Base-by-base conservation (phyloP, 2,329 filamentous ascomycete genomes). In the Epichloe scottii region DNA sequence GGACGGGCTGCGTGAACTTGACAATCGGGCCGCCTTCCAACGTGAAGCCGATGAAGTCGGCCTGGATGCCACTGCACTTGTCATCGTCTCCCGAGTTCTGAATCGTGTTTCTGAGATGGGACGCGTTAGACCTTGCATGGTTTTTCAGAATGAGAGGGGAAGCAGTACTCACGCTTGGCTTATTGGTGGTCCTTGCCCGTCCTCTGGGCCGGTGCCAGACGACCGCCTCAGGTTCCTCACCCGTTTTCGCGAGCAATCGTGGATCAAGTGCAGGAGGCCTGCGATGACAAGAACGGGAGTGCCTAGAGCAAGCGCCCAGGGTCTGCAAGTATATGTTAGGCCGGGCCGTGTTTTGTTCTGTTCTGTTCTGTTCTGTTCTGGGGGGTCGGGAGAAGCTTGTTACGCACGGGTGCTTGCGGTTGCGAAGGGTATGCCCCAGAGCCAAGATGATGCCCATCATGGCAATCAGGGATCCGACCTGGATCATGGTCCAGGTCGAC, bases 401-500 rank as follows among this genome's bases (percentile, higher is more conserved):
- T 15, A 67, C 74, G 65, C 57, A 77, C 66, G 78, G 78, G n/a
- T 77, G 73, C 53, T 71, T 69, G 46, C 72, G 65, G 39, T 76
- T 68, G 38, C 68, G 67, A 8, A 79, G 58, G 3, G 72, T 68
- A 54, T 80, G 75, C 37, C 70, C 68, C 26, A 79, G 63, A 38
- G 77, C 71, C 3, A 81, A 64, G 43, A 78, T 72, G 54, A 81
- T 75, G 30, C 78, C 78, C 12, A 74, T 60, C 58, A 81, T 78
- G 52, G 78, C 78, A 37, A 81, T 79, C 53, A 78, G 65, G 2
- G 75, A 75, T 5, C 78, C 78, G 2, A 81, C 65, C 57, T 81
- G 78, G 5, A 79, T 66, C 70, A 79, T 77, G 21, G 76, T 78
- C 76, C 77, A 81, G 2, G 77, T 79, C 0, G 77, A 74, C 78